Percentiles rank a stretch among this genome's conserved stretches.
These are phyloP conservation scores for Cordyceps farinosa DNA, from an alignment of 2,329 filamentous ascomycete genomes.

Conservation along the genomic window DNA sequence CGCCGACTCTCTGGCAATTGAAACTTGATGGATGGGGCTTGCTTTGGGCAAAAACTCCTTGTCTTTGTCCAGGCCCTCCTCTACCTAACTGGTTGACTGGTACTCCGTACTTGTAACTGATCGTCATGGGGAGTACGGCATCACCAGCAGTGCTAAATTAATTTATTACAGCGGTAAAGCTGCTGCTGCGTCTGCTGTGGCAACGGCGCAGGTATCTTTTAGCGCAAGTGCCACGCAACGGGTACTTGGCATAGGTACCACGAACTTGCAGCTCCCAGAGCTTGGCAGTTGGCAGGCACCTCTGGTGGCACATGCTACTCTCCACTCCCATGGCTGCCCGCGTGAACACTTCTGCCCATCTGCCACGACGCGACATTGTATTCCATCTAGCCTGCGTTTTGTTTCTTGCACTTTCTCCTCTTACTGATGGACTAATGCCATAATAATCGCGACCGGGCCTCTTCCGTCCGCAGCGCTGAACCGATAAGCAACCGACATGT, in stretches of 20 bases:
- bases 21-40: not conserved
- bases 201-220: not conserved
- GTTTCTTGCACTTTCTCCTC: not conserved
- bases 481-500: slow-evolving; percentile 12
- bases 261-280: not conserved
- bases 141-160: not conserved
- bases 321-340: slow-evolving; percentile 3
- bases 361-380: slow-evolving; percentile 4
- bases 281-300: not conserved
- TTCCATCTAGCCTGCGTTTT: not conserved
- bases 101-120: slow-evolving; percentile 4
- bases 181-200: not conserved
- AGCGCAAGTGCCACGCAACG: not conserved
- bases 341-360: slow-evolving; percentile 13
- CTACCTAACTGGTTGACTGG: not conserved
- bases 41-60: slow-evolving; percentile 5
- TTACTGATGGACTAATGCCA: not conserved
- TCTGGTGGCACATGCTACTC: slow-evolving; percentile 15
- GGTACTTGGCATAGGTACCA: not conserved
- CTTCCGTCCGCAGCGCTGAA: not conserved
- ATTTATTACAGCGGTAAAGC: not conserved
- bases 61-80: not conserved
- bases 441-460: not conserved
- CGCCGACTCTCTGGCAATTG: not conserved
- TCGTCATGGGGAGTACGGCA: not conserved